Base-by-base conservation (phyloP, 371 early-diverging fungal species). In the Modicella reniformis region DNA sequence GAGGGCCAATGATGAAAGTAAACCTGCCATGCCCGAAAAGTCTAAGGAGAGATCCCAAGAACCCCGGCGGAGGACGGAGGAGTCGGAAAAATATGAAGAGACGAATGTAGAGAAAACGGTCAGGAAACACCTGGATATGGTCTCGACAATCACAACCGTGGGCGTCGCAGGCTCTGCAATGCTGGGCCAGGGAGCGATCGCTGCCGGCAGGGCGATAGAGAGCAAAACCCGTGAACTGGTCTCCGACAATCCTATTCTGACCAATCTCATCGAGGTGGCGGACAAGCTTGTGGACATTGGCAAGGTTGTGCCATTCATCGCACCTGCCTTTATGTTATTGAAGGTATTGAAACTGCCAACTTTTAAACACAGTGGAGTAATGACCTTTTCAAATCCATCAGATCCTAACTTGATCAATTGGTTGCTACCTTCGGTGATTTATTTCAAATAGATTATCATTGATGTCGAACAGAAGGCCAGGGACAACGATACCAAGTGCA, bases 401-500 rank as follows among this genome's bases (percentile, higher is more conserved):
- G 37, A 37, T 37, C 37, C 37, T 37, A 12, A 37, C 37, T 37
- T 12, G 6, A 44, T 6, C 12, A 37, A 21, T 13, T 21, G 48
- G n/a, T 21, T 48, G 48, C 12, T 48, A 10, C 48, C 29, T 21
- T 33, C 37, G 2, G 37, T 34, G 21, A 34, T 34, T 12, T 23
- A 2, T 37, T 32, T 6, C n/a, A 25, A 29, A 41, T 64, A 83
- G 81, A 12, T 84, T 53, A 85, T 85, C 57, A 82, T 85, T 37
- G 82, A 84, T 47, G 54, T 80, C 3, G 85, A 85, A 70, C 56
- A 65, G 55, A 71, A 62, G 59, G 85, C 82, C 0, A 66, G 84
- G n/a, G 85, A 85, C 15, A 73, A 71, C 0, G 85, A 83, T 26
- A 41, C 62, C 26, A 85, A 85, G 60, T 85, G 85, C 55, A 66